Base-by-base conservation (phyloP, 1,284 basidiomycete genomes). In the Boletus smithii region DNA sequence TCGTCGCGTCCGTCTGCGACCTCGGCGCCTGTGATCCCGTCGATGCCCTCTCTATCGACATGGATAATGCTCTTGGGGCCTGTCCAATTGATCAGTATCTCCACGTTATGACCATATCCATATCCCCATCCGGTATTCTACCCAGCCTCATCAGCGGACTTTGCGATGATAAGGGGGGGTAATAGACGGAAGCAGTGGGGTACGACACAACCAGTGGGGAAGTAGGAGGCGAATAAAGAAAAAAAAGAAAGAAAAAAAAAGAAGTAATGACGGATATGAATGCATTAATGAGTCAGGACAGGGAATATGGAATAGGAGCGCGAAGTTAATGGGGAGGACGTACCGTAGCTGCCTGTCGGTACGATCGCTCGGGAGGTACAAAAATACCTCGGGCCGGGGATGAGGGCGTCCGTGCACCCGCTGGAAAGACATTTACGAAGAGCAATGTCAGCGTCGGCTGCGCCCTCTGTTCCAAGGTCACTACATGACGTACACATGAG, bases 381-480 rank as follows among this genome's bases (percentile, higher is more conserved):
- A 57, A 83, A 86, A 59, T 85, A 81, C 49, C 83, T 69, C 14
- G 84, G 83, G 0, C 82, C 81, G 27, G 77, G 74, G 13, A 80
- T 77, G 26, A 7, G n/a, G 3, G 23, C 23, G 23, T 6, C 23
- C 8, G 23, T 24, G 23, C 23, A 8, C 23, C 13, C 9, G 34
- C 31, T 14, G 6, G 80, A 75, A 11, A 84, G 59, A 59, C 80
- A 81, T 53, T 78, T 78, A 23, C 81, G 72, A 30, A 85, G 66
- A 0, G 72, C 69, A n/a, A 84, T 66, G 57, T 85, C 81, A 6
- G 81, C 79, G 55, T 84, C 82, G 22, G 67, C 75, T 5, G 81
- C 81, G 3, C 81, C 82, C 60, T 85, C 81, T 2, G 81, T 84
- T 17, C 82, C 81, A 11, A 85, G 70, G 56, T 85, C 79, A 18